Base-by-base conservation (phyloP, 2,329 filamentous ascomycete species). In the Didymella segeticola region DNA sequence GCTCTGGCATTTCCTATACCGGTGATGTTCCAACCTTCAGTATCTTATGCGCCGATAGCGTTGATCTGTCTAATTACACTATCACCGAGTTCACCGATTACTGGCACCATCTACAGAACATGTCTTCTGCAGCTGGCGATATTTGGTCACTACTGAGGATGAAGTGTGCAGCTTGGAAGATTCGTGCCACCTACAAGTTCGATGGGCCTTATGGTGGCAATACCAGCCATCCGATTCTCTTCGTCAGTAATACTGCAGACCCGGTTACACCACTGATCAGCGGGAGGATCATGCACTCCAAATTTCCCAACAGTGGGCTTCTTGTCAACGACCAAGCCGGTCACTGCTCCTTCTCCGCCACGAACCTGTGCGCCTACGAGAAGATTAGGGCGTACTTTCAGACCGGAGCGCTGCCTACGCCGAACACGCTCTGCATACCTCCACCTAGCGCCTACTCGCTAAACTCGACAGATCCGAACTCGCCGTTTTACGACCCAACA, bases 261-360 rank as follows among this genome's bases (percentile, higher is more conserved):
- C 85, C 86, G 0, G 82, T 87, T 1, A 87, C 84, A 0, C 84
- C 84, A 3, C 68, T 86, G 5, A 60, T 64, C 36, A 78, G 78
- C 34, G 82, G 79, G 1, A 63, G 58, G 20, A 63, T 71, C 31
- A 78, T 78, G 75, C 66, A 70, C 4, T 60, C 45, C 15, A 60
- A 68, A 1, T 83, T 82, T 57, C 71, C 77, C 0, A 77, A 77
- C 1, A 79, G 76, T 14, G 68, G 64, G 2, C 68, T 83, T 5
- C 66, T 84, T 3, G 66, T 77, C 22, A 78, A 79, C 53, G 76
- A 82, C 52, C 59, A 56, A 12, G 63, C 64, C 2, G 70, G 72
- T 0, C 84, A 86, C 56, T 84, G 81, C 26, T 72, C 75, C 0
- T 53, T 76, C 5, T 68, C 74, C 2, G 58, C 61, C 0, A 70